phyloP scores from a whole-genome alignment of 1,284 basidiomycete genomes.

The Ganoderma sp. region DNA sequence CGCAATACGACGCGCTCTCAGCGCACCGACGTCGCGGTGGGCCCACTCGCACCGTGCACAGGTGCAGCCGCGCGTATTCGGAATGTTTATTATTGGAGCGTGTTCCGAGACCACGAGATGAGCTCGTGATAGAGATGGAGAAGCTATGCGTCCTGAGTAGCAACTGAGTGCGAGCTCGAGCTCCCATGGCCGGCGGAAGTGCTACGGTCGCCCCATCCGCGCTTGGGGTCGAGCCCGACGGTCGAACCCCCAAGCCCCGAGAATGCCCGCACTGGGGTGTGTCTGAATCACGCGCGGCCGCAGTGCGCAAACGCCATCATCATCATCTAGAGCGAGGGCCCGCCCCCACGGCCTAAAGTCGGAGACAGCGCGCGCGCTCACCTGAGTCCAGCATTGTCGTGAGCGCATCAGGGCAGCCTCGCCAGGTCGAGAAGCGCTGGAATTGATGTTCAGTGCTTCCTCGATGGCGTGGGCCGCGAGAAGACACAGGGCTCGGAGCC shows the following conservation, averaged over 20 bases:
- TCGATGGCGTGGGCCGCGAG: neutral
- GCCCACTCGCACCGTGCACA: neutral
- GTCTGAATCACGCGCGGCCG: neutral
- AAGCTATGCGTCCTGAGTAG: neutral
- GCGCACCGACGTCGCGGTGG: neutral
- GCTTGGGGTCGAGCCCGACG: neutral
- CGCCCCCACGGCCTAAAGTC: neutral
- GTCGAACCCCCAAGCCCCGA: neutral
- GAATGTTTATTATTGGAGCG: neutral
- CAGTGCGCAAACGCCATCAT: neutral
- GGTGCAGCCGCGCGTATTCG: neutral
- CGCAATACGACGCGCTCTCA: neutral
- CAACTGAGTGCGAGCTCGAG: neutral
- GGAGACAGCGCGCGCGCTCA: neutral
- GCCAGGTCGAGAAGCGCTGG: neutral
- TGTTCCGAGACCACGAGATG: neutral
- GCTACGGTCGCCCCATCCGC: neutral
- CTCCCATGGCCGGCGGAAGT: neutral
- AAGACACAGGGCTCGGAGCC: neutral
- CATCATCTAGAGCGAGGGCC: neutral
- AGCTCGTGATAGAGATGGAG: neutral
- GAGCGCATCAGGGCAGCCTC: neutral
- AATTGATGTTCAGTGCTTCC: neutral
- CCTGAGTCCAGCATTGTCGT: neutral
- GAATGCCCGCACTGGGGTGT: neutral